A percentile compares a stretch with the other conserved stretches of the same genome.
Evolutionary conservation across 306 rosid genomes (phyloP).

Genomic region (Lablab purpureus): DNA sequence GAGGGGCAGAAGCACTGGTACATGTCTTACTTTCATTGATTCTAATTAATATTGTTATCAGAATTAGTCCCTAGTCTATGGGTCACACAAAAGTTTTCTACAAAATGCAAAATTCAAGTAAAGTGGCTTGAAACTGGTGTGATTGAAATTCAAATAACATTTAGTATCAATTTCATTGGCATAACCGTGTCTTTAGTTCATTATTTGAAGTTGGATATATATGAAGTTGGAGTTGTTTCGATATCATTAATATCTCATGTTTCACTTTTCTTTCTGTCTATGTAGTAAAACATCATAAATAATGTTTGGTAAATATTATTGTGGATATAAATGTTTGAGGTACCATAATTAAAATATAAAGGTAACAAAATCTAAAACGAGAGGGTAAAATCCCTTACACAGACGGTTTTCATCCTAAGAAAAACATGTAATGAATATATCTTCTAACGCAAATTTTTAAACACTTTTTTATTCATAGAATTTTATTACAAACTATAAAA

Average conservation of each 20-base stretch:
- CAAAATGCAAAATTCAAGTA: no score
- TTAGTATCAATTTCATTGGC: background rate
- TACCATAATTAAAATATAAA: background rate
- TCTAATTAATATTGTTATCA: no score
- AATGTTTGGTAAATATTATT: slow-evolving; percentile 3
- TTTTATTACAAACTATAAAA: no score
- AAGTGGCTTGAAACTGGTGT: no score
- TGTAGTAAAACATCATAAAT: background rate
- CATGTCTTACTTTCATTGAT: no score
- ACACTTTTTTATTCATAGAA: no score
- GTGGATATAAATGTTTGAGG: slow-evolving; percentile 5
- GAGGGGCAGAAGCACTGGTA: background rate
- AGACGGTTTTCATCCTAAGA: background rate
- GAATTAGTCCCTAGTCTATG: no score
- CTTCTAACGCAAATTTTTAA: no score
- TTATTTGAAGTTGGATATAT: background rate
- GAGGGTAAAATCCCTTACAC: background rate
- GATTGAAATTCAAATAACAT: background rate
- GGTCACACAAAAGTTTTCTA: no score
- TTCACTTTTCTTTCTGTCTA: background rate
- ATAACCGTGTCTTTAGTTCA: background rate
- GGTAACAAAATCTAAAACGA: background rate
- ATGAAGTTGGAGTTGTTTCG: background rate
- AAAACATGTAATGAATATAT: no score
- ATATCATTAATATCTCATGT: background rate